phyloP scores from a whole-genome alignment of 768 basidiomycete genomes.

The Agrocybe chaxingu region DNA sequence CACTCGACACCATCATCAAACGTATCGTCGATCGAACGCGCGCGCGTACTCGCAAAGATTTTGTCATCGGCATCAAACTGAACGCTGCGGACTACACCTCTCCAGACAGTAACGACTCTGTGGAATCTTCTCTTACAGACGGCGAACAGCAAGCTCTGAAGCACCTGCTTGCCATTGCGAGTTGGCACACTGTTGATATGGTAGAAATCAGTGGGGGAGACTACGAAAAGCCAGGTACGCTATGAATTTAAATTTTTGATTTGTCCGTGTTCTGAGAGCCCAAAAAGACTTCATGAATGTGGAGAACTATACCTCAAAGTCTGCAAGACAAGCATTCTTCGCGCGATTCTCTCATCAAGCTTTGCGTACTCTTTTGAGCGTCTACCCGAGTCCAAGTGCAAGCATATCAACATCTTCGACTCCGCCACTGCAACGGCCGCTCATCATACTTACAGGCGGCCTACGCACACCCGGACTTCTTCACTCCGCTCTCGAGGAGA shows the following conservation, averaged over 20 bases:
- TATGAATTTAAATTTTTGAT: not conserved
- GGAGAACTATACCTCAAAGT: slow-evolving; percentile 14
- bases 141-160: slow-evolving; percentile 48
- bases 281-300: slow-evolving; percentile 42
- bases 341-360: slow-evolving; percentile 60
- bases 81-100: slow-evolving; percentile 74
- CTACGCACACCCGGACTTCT: slow-evolving; percentile 60
- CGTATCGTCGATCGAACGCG: slow-evolving; percentile 58
- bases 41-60: slow-evolving; percentile 46
- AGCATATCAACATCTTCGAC: slow-evolving; percentile 32
- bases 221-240: slow-evolving; percentile 72
- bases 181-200: slow-evolving; percentile 71
- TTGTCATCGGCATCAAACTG: slow-evolving; percentile 75
- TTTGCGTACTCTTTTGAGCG: too few species aligned
- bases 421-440: slow-evolving; percentile 35
- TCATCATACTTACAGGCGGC: slow-evolving; percentile 81
- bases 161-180: slow-evolving; percentile 58
- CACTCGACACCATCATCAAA: slow-evolving; percentile 50
- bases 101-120: slow-evolving; percentile 8
- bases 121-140: slow-evolving; percentile 12
- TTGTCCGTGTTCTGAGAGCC: not conserved
- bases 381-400: slow-evolving; percentile 20
- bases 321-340: slow-evolving; percentile 71
- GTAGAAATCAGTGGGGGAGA: slow-evolving; percentile 88
- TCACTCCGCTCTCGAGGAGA: slow-evolving; percentile 43